Base-by-base conservation (phyloP, 306 rosid species). In the Spatholobus suberectus region DNA sequence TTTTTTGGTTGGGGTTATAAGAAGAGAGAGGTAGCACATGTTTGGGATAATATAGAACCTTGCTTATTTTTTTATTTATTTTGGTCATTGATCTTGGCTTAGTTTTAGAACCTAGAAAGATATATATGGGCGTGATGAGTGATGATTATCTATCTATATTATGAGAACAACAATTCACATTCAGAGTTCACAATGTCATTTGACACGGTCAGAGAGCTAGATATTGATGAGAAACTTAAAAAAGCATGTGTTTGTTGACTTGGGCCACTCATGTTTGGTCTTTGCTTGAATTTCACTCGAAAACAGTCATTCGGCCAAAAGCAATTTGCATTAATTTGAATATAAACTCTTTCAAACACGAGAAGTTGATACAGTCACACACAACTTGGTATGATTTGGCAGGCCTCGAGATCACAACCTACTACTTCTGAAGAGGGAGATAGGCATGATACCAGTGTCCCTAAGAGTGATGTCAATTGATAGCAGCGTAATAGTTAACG, bases 401-500 rank as follows among this genome's bases (percentile, higher is more conserved):
- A 96, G 98, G 92, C 70, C 43, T 82, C 65, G 11, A 86, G 89
- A 84, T 59, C 84, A 71, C 88, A 86, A 55, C 20, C 84, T 65
- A 55, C 85, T 38, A 49, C 57, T 78, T 69, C 91, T 34, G 88
- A 81, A 34, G 54, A 14, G 81, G 89, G 86, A 23, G 79, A 87
- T 38, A 90, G 73, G 73, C 84, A 76, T 63, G 98, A 95, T 75
- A 89, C 85, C 21, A 92, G 74, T 73, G 99, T 95, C 58, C 99
- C 99, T 0, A 88, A 86, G 81, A 82, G 26, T 76, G 88, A 90
- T 40, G 77, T 72, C 79, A 67, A 8, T 4, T 76, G 72, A 82
- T 57, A 70, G 23, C 44, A 81, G 38, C 78, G 21, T 66, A 32
- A 15, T 20, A 73, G 32, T 27, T 73, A 11, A 47, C 15, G 55